Base-by-base conservation (phyloP, 768 basidiomycete genomes). In the Sarcomyxa edulis region DNA sequence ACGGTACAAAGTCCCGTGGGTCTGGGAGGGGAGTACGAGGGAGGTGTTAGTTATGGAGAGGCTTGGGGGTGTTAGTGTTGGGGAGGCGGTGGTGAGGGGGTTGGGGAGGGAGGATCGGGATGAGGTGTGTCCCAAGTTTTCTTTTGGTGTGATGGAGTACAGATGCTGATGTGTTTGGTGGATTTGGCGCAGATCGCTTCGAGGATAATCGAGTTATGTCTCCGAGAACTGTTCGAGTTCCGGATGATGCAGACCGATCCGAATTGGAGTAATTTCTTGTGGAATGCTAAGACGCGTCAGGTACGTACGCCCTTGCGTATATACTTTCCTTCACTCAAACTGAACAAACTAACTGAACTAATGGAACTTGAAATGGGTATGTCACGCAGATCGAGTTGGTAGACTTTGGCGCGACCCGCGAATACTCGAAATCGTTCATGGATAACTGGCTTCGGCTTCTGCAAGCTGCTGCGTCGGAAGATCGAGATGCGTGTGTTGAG, bases 231-330 rank as follows among this genome's bases (percentile, higher is more conserved):
- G 6, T 96, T 97, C 57, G 69, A 81, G 43, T 95, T 96, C 65
- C 69, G 87, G 21, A 60, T 84, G 29, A 98, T 99, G 96, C 96
- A 98, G 59, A 99, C 95, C 0, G 95, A 99, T 55, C 96, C 96
- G 3, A 98, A 99, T 51, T 98, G 90, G 88, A 87, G 90, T 7
- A 98, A 98, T 59, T 98, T 99, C 64, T 66, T 99, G 16, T 97
- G 88, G 81, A 85, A 93, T 57, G 50, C 68, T 0, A 43, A 63
- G 3, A 79, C 78, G 1, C 69, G 73, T 29, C 76, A 81, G 70
- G 86, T 83, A 11, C 2, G 54, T 42, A 10, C 1, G 14, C 4
- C 14, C 14, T 18, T 26, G 6, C 7, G 11, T 10, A 9, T n/a
- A 27, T 14, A 18, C 9, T 26, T 34, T 18, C 8, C 28, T 26